Conservation (phyloP, 495 filamentous ascomycete species). For the Penicillium parvum region DNA sequence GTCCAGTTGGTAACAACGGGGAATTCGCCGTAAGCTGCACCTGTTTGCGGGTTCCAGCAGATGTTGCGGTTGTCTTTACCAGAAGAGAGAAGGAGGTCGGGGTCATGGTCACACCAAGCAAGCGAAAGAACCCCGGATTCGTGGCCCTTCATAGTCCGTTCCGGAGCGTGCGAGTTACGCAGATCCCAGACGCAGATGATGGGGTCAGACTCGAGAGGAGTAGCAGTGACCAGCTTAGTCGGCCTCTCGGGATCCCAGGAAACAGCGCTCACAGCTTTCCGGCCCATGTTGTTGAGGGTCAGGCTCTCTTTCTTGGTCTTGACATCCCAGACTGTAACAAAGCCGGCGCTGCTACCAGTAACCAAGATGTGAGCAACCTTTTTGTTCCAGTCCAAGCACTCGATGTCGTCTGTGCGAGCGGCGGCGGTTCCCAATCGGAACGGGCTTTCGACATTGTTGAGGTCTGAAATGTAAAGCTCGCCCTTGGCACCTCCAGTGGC, state of each 20-base stretch:
- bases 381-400: constrained; percentile 96
- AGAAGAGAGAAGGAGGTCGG: constrained; percentile 84
- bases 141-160: constrained; percentile 81
- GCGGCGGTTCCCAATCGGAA: constrained; percentile 84
- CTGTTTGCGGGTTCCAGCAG: constrained; percentile 93
- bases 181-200: constrained; percentile 92
- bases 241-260: constrained; percentile 95
- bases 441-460: constrained; percentile 81
- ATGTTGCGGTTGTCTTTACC: constrained; percentile 96
- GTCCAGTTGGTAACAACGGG: constrained; percentile 98
- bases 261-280: constrained; percentile 91
- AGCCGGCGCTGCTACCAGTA: constrained; percentile 89
- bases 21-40: constrained; percentile 83
- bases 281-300: constrained; percentile 85
- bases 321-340: constrained; percentile 97
- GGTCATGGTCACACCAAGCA: constrained; percentile 93
- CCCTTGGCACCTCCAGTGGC: constrained; percentile 92
- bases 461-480: constrained; percentile 92
- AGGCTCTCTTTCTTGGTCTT: constrained; percentile 95
- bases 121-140: constrained; percentile 90
- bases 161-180: constrained; percentile 91
- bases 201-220: constrained; percentile 85
- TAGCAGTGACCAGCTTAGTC: constrained; percentile 89
- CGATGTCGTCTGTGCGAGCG: constrained; percentile 87
- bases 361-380: constrained; percentile 95